Percentiles rank a stretch among this genome's conserved stretches.
These are phyloP conservation scores for Hemerocallis citrina DNA, from an alignment of 106 monocot genomes.

Conservation along the genomic window DNA sequence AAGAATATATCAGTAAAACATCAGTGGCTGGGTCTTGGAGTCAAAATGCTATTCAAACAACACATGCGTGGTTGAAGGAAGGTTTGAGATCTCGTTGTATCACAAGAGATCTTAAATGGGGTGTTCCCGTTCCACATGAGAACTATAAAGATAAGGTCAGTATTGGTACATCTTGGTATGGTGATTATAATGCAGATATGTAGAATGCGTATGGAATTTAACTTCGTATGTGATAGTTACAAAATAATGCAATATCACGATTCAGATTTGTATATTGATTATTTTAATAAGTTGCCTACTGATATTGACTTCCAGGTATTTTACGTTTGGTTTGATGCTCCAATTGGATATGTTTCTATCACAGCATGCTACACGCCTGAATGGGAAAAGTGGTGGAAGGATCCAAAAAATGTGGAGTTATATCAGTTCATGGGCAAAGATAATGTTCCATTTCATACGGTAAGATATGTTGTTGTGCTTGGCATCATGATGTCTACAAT, in stretches of 20 bases:
- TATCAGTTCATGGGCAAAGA: constrained; percentile 99
- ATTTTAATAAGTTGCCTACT: not conserved
- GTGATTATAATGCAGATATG: not conserved
- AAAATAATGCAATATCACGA: not conserved
- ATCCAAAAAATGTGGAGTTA: constrained; percentile 91
- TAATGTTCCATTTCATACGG: constrained; percentile 99
- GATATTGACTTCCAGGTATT: constrained; percentile 52
- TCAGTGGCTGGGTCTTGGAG: constrained; percentile 75
- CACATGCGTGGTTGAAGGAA: constrained; percentile 92
- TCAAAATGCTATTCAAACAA: constrained; percentile 94
- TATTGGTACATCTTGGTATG: not conserved
- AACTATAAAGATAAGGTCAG: constrained; percentile 93
- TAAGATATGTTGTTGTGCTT: too few relatives aligned
- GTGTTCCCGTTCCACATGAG: constrained; percentile 91
- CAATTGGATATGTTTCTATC: constrained; percentile 95
- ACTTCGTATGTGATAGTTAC: not conserved
- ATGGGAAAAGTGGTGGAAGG: constrained; percentile 98
- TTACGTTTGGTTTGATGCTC: constrained; percentile 99
- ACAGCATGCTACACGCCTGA: constrained; percentile 77
- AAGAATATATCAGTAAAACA: constrained; percentile 61
- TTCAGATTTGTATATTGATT: not conserved
- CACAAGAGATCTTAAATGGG: constrained; percentile 98
- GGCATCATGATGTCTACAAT: too few relatives aligned
- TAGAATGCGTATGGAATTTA: not conserved
- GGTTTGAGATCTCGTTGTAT: constrained; percentile 87